These are phyloP conservation scores for Saccharomycopsis schoenii DNA, from an alignment of 805 yeast species.

Conservation along the genomic window DNA sequence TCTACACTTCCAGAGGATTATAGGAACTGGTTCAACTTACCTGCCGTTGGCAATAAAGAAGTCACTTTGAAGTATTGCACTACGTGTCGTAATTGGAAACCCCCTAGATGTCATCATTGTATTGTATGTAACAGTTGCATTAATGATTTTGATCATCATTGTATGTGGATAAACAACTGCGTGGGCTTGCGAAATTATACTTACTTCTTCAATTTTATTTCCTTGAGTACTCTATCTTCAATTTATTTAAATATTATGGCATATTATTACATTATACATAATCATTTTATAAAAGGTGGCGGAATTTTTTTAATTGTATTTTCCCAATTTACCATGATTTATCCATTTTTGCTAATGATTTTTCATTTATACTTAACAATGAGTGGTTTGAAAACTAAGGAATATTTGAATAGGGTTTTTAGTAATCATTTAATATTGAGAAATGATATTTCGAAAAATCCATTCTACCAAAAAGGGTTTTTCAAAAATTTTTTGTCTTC, in stretches of 20 bases:
- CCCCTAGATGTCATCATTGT: slow-evolving; percentile 71
- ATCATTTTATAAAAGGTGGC: slow-evolving; percentile 19
- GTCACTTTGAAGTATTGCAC: slow-evolving; percentile 48
- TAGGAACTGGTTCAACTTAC: slow-evolving; percentile 38
- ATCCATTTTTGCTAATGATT: slow-evolving; percentile 44
- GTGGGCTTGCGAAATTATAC: slow-evolving; percentile 65
- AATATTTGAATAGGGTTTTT: slow-evolving; percentile 37
- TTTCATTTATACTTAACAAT: slow-evolving; percentile 47
- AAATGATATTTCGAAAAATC: background rate
- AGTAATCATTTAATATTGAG: background rate
- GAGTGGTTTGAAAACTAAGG: slow-evolving; percentile 63
- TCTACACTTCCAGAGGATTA: slow-evolving; percentile 47
- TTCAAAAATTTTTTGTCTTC: background rate
- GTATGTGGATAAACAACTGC: slow-evolving; percentile 64
- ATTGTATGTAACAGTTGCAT: slow-evolving; percentile 59
- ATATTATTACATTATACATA: slow-evolving; percentile 26
- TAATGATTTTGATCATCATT: slow-evolving; percentile 57
- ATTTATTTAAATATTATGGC: slow-evolving; percentile 24
- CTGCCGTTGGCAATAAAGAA: slow-evolving; percentile 21
- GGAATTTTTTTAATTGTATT: slow-evolving; percentile 46
- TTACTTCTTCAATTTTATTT: slow-evolving; percentile 45
- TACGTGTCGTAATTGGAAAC: slow-evolving; percentile 65
- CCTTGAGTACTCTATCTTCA: slow-evolving; percentile 28
- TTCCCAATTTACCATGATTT: slow-evolving; percentile 35
- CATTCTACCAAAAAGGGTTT: background rate